Conservation (phyloP, 1,284 basidiomycete species). For the Psilocybe mexicana region DNA sequence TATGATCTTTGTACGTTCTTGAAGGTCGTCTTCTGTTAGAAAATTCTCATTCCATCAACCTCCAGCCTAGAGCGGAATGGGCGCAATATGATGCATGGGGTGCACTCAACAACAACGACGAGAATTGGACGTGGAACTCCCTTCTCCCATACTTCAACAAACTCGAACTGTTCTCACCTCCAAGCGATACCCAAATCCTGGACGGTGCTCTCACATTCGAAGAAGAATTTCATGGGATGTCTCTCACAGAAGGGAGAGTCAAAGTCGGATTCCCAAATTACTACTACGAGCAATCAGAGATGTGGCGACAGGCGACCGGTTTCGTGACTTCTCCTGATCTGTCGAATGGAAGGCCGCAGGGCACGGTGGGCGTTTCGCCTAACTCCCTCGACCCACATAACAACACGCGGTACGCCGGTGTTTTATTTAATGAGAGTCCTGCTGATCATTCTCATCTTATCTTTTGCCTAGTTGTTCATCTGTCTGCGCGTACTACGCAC, state of each 20-base stretch:
- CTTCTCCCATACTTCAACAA: constrained; percentile 33
- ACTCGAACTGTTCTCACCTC: constrained; percentile 32
- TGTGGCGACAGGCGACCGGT: constrained; percentile 30
- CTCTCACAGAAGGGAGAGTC: constrained; percentile 20
- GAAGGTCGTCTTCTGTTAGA: background rate
- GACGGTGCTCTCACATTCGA: constrained; percentile 25
- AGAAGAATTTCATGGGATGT: constrained; percentile 25
- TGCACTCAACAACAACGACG: constrained; percentile 31
- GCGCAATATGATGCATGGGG: constrained; percentile 34
- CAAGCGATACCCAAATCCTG: constrained; percentile 27
- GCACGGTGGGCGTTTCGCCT: constrained; percentile 30
- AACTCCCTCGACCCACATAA: constrained; percentile 30
- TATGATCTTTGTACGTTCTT: constrained; percentile 32
- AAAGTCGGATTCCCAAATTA: constrained; percentile 34
- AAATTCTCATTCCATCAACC: background rate
- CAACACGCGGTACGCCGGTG: constrained; percentile 26
- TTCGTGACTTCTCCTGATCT: constrained; percentile 26
- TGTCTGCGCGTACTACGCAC: constrained; percentile 24
- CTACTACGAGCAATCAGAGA: constrained; percentile 27
- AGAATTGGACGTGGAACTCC: constrained; percentile 31
- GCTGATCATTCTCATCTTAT: background rate
- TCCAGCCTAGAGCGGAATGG: constrained; percentile 29
- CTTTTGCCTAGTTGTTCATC: constrained; percentile 28
- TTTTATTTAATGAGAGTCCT: background rate
- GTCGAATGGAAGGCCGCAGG: constrained; percentile 24